Conservation (phyloP, 805 yeast species). For the Zygoascus ofunaensis region DNA sequence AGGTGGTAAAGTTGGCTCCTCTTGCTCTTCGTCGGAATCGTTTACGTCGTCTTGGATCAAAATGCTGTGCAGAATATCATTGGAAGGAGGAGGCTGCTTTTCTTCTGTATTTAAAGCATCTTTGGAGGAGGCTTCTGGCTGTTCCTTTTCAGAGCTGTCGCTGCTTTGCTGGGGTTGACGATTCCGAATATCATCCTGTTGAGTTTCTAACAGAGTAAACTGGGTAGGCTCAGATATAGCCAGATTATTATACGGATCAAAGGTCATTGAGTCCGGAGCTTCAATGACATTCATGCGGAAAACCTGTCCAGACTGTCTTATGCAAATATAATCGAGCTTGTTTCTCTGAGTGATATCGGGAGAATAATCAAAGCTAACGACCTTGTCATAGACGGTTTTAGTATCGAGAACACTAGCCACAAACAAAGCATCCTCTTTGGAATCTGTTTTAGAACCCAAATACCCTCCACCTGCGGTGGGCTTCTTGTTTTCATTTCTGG, state of each 20-base stretch:
- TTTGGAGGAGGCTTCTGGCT: constrained; percentile 1
- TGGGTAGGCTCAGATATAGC: constrained; percentile 17
- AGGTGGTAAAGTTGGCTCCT: background rate
- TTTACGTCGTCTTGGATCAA: constrained; percentile 12
- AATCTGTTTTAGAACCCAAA: constrained; percentile 17
- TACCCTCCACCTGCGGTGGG: constrained; percentile 12
- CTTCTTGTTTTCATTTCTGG: constrained; percentile 12
- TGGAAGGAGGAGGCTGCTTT: constrained; percentile 4
- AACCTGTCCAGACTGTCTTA: constrained; percentile 84
- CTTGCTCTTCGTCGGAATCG: constrained; percentile 15
- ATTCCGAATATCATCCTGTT: background rate
- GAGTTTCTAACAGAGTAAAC: constrained; percentile 11
- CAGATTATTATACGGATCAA: constrained; percentile 46
- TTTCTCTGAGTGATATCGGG: constrained; percentile 42
- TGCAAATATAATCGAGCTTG: constrained; percentile 64
- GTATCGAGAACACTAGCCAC: constrained; percentile 70
- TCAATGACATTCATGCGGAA: constrained; percentile 70
- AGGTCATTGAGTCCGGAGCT: constrained; percentile 50
- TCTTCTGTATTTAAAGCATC: constrained; percentile 1
- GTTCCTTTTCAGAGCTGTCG: constrained; percentile 1
- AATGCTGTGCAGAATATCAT: constrained; percentile 4
- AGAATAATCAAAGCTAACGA: constrained; percentile 78
- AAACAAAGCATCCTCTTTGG: constrained; percentile 46
- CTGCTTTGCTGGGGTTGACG: background rate
- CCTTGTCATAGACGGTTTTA: constrained; percentile 68